Conservation (phyloP, 805 yeast genomes). For the Blastobotrys chiropterorum region DNA sequence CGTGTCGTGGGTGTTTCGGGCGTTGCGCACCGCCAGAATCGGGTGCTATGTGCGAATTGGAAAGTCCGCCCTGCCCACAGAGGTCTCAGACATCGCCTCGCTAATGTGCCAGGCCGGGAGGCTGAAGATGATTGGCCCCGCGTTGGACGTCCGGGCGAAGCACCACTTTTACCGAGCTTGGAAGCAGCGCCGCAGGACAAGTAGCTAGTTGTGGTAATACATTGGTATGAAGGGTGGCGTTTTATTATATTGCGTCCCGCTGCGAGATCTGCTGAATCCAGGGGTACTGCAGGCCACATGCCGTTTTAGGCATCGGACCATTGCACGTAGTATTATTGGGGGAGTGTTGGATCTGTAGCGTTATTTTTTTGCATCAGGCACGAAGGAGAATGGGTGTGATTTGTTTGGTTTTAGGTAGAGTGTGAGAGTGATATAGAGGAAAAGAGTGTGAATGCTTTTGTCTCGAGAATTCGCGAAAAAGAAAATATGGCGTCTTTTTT, state of each 20-base stretch:
- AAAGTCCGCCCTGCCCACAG: background rate
- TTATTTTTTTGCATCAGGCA: too few species aligned
- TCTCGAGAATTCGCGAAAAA: too few species aligned
- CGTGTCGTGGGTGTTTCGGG: slow-evolving; percentile 24
- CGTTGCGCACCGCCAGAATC: slow-evolving; percentile 13
- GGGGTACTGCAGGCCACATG: background rate
- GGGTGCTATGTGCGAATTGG: slow-evolving; percentile 23
- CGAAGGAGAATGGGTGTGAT: too few species aligned
- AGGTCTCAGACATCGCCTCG: slow-evolving; percentile 12
- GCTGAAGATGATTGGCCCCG: slow-evolving; percentile 42
- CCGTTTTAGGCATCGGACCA: background rate
- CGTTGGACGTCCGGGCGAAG: slow-evolving; percentile 40
- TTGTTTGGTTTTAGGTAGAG: too few species aligned
- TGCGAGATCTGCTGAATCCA: background rate
- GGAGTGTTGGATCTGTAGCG: too few species aligned
- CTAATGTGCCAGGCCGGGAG: slow-evolving; percentile 37
- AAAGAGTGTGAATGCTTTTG: too few species aligned
- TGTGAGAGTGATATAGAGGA: too few species aligned
- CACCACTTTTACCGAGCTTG: slow-evolving; percentile 36
- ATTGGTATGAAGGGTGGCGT: background rate
- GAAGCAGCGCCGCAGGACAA: slow-evolving; percentile 8
- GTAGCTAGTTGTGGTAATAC: background rate
- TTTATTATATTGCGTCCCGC: too few species aligned
- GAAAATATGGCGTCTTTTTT: too few species aligned
- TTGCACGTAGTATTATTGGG: too few species aligned